These are phyloP conservation scores for Phytophthora sp. DNA, from an alignment of 352 stramenopile genomes.

Conservation along the genomic window DNA sequence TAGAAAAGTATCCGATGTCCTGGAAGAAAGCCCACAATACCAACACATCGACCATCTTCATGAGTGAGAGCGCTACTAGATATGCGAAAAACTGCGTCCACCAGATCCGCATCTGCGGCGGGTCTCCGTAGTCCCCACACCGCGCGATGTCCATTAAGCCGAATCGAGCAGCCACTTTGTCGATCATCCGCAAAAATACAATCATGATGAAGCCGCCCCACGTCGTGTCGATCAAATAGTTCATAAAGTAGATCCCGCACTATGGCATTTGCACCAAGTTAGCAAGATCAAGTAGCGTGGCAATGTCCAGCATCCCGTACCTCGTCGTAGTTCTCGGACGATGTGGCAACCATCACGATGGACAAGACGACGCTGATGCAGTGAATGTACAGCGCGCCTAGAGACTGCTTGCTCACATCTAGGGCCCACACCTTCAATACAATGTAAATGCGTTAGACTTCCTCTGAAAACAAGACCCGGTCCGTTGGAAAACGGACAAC, in stretches of 20 bases:
- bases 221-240: conserved; percentile 72
- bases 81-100: conserved; percentile 61
- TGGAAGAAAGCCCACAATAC: conserved; percentile 52
- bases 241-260: conserved; percentile 81
- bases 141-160: conserved; percentile 44
- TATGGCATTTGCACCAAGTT: conserved; percentile 17
- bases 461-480: too few species aligned
- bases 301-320: conserved; percentile 20
- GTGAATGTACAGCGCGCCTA: conserved; percentile 66
- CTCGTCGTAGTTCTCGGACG: conserved; percentile 54
- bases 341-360: conserved; percentile 56
- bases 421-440: conserved; percentile 63
- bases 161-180: conserved; percentile 42
- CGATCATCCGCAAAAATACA: conserved; percentile 47
- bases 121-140: conserved; percentile 76
- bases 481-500: background rate
- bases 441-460: too few species aligned
- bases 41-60: conserved; percentile 59
- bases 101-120: conserved; percentile 62
- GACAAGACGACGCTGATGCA: conserved; percentile 67
- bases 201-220: conserved; percentile 58
- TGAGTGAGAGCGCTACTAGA: conserved; percentile 43
- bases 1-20: conserved; percentile 49
- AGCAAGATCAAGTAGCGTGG: background rate
- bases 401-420: conserved; percentile 74